Evolutionary conservation across 257 asterid species (phyloP).

Genomic region (Plectranthus barbatus): DNA sequence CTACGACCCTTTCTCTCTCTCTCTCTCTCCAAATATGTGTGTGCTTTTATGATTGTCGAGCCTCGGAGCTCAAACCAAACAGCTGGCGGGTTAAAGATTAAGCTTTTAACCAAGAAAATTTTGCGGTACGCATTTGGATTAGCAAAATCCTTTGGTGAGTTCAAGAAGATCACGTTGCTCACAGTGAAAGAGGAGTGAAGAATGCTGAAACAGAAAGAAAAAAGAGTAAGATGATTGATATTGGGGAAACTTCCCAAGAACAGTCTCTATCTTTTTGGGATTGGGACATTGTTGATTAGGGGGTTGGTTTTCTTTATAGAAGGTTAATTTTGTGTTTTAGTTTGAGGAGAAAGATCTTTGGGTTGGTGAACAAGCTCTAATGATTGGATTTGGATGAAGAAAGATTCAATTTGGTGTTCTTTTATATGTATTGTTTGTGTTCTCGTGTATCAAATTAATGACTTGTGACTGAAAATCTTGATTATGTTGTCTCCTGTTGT

Average conservation of each 20-base stretch:
- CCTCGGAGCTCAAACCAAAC: constrained; percentile 47
- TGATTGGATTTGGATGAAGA: constrained; percentile 46
- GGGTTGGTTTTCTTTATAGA: constrained; percentile 34
- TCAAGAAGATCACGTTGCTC: constrained; percentile 37
- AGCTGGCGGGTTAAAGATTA: constrained; percentile 35
- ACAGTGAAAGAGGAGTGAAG: neutral
- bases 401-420: constrained; percentile 39
- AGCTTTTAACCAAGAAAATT: constrained; percentile 22
- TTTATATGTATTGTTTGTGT: constrained; percentile 13
- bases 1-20: constrained; percentile 21
- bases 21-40: neutral
- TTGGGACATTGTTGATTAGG: constrained; percentile 18
- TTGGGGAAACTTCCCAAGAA: constrained; percentile 9
- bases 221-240: constrained; percentile 20
- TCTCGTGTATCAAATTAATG: constrained; percentile 27
- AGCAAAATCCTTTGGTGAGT: constrained; percentile 30
- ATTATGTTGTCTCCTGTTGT: no score
- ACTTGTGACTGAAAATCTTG: constrained; percentile 56
- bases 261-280: no score
- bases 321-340: constrained; percentile 4
- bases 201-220: neutral
- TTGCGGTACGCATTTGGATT: constrained; percentile 43
- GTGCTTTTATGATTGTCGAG: neutral
- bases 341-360: constrained; percentile 22
- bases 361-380: constrained; percentile 44